Base-by-base conservation (phyloP, 2,329 filamentous ascomycete genomes). In the Harringtonia lauricola region DNA sequence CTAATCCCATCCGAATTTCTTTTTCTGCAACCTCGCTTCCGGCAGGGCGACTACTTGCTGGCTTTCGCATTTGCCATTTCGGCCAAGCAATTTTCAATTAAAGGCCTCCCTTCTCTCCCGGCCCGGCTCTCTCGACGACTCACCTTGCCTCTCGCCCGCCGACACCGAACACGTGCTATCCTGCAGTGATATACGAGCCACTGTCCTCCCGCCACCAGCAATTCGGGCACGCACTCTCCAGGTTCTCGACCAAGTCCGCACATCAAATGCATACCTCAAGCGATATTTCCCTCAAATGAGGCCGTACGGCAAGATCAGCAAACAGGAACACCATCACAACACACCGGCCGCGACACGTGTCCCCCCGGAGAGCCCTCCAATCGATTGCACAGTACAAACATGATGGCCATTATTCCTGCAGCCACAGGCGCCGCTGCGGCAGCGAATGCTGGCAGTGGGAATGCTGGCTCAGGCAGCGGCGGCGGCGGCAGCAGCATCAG, bases 361-460 rank as follows among this genome's bases (percentile, higher is more conserved):
- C 18, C 12, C 17, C 13, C 17, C 37, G 15, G 24, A 10, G 8
- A 41, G n/a, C n/a, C 26, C 8, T 13, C 40, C 17, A 33, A 14
- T n/a, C 12, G 17, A 28, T 21, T 37, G 17, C 37, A 26, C 31
- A 35, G 22, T 15, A 17, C 44, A 19, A 44, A n/a, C 34, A 51
- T 47, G 45, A 51, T 51, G 49, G 47, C 47, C 15, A 39, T 49
- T 22, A 40, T 47, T n/a, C 44, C 48, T 37, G 40, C 48, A 8
- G 4, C 34, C 22, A 17, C 44, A 13, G 48, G 39, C n/a, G 30
- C 36, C 18, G 39, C 37, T 17, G 21, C 41, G 1, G 13, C 29
- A 18, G 22, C 36, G 31, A 22, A 13, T 24, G 19, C 24, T n/a
- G n/a, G n/a, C 24, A 26, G 24, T 10, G 24, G 7, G 10, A 26